Conservation (phyloP, 176 grass and related monocot species). For the Cenchrus fungigraminus region DNA sequence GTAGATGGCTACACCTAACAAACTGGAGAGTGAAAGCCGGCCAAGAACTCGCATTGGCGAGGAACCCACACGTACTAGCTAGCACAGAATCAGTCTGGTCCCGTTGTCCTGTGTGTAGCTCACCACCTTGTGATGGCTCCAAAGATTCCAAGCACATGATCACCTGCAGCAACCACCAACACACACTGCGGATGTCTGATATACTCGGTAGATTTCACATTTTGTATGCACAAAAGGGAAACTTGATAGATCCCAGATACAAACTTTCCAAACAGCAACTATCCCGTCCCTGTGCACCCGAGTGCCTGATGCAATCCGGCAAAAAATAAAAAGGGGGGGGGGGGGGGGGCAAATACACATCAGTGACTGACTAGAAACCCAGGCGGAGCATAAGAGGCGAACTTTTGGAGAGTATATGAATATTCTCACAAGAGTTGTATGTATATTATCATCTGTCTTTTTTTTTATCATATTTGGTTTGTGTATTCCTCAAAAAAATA, state of each 20-base stretch:
- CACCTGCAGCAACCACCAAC: neutral
- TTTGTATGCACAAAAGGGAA: slow-evolving; percentile 27
- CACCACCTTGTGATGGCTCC: neutral
- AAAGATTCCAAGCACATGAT: neutral
- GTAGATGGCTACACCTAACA: slow-evolving; percentile 1
- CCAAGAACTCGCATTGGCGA: neutral
- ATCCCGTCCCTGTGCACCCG: neutral
- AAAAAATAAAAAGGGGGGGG: neutral
- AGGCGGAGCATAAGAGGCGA: no score
- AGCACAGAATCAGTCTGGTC: neutral
- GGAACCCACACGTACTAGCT: neutral
- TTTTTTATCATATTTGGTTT: no score
- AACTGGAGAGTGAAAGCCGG: neutral
- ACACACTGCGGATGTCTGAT: neutral
- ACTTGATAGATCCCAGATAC: slow-evolving; percentile 24
- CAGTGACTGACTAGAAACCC: no score
- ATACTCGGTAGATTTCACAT: neutral
- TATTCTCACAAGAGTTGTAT: no score
- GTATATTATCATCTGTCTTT: no score
- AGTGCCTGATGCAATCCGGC: neutral
- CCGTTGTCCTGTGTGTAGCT: neutral
- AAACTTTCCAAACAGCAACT: slow-evolving; percentile 15
- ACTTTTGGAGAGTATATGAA: no score
- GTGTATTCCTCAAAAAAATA: no score
- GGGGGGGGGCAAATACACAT: neutral